Percentiles rank a stretch among this genome's conserved stretches.
These are phyloP conservation scores for Mycena maculata DNA, from an alignment of 768 basidiomycete species.

Conservation along the genomic window DNA sequence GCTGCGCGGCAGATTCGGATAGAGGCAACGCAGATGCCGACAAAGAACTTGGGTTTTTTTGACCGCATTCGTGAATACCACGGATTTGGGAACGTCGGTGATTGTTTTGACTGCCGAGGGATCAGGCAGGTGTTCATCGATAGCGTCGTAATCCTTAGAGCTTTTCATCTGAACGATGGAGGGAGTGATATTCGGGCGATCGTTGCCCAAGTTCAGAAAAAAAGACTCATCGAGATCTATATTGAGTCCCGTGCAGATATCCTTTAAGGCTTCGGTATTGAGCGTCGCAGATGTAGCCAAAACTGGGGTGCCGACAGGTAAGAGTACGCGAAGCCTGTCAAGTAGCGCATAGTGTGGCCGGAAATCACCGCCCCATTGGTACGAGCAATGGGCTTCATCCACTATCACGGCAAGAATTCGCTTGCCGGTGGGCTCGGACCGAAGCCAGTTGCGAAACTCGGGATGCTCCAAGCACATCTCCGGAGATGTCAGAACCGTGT, in stretches of 20 bases:
- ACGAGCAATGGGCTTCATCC: conserved; percentile 36
- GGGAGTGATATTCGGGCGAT: too few species aligned
- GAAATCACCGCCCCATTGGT: not conserved
- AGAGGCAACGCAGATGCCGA: too few species aligned
- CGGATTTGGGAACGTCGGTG: not conserved
- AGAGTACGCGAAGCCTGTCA: not conserved
- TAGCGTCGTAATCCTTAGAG: not conserved
- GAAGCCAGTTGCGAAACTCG: conserved; percentile 16
- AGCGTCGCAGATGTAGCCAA: not conserved
- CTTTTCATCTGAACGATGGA: not conserved
- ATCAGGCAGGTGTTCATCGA: not conserved
- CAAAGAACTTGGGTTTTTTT: too few species aligned
- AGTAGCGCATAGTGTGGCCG: not conserved
- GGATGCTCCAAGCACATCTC: conserved; percentile 39
- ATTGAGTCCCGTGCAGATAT: not conserved
- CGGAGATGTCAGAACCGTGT: conserved; percentile 36
- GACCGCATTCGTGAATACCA: not conserved
- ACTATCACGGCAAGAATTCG: conserved; percentile 43
- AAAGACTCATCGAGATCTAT: not conserved
- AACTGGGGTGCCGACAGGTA: not conserved
- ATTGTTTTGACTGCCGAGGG: not conserved
- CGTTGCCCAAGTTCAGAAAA: not conserved
- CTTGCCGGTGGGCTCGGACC: not conserved
- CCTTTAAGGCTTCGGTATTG: not conserved
- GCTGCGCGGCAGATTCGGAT: too few species aligned